Base-by-base conservation (phyloP, 2,329 filamentous ascomycete species). In the Grosmannia penicillata region DNA sequence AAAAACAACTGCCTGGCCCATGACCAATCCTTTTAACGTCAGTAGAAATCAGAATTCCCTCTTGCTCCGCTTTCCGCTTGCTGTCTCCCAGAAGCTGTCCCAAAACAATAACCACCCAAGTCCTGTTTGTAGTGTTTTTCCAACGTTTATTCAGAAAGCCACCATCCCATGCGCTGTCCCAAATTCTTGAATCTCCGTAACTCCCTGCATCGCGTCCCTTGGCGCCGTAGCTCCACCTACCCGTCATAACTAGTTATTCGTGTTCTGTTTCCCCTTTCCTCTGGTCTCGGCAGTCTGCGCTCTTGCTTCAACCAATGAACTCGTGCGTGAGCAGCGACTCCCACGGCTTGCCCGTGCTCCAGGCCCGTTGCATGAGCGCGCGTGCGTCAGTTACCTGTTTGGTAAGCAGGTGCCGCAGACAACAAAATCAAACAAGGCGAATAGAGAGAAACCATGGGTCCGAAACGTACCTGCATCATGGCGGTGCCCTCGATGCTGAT, bases 401-500 rank as follows among this genome's bases (percentile, higher is more conserved):
- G 32, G 19, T 36, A 10, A 25, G 25, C 15, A 33, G 19, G 35
- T 18, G 18, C 40, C 4, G 26, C 11, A 27, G 26, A 27, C 11
- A 4, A 13, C 11, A 27, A 14, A 27, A 27, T 25, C 7, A 8
- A 25, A 25, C 7, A 25, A 7, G 24, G 7, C 7, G 24, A 25
- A 25, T 25, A 11, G 7, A 27, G 26, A 27, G 11, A 13, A 27
- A 13, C n/a, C n/a, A n/a, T n/a, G 14, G 15, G 14, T 14, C 8
- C 3, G 6, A 2, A 4, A 49, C 65, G 56, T 48, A 80, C 80
- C 64, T 89, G 82, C 43, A 73, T 79, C 72, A 89, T 77, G 5
- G 82, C 83, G 45, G 78, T 77, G 6, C 68, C 72, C 57, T 89
- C 82, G 2, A 84, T 71, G 15, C 68, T 68, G 52, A 65, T 63